Evolutionary conservation across 495 filamentous ascomycete species (phyloP).

Genomic region (Annulohypoxylon nitens): DNA sequence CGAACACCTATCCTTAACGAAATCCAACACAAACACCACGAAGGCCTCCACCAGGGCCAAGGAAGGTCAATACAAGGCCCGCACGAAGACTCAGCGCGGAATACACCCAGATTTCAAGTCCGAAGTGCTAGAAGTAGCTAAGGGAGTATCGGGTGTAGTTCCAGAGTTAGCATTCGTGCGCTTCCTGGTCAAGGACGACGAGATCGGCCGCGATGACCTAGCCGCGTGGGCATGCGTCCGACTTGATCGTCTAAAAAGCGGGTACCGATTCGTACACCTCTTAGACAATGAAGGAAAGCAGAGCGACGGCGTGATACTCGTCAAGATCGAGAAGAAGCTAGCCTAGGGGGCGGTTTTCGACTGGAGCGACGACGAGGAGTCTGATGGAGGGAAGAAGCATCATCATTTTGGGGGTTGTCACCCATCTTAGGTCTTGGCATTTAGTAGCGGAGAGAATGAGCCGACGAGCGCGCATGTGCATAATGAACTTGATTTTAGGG

Average conservation of each 20-base stretch:
- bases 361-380: neutral
- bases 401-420: neutral
- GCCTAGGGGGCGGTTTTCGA: conserved; percentile 44
- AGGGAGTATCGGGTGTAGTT: conserved; percentile 72
- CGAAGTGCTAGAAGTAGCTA: conserved; percentile 71
- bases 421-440: conserved; percentile 28
- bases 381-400: neutral
- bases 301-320: conserved; percentile 74
- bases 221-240: conserved; percentile 91
- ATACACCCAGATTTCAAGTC: conserved; percentile 77
- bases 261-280: conserved; percentile 82
- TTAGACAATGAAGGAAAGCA: conserved; percentile 72
- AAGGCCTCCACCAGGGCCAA: conserved; percentile 53
- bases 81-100: conserved; percentile 71
- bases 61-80: conserved; percentile 76
- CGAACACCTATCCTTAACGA: conserved; percentile 41
- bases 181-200: conserved; percentile 88
- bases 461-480: conserved; percentile 15
- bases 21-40: neutral
- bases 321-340: conserved; percentile 73
- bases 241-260: conserved; percentile 79
- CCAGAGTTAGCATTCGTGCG: conserved; percentile 86
- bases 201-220: conserved; percentile 78
- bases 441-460: conserved; percentile 13
- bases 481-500: conserved; percentile 13